Evolutionary conservation across 495 filamentous ascomycete species (phyloP).

Genomic region (Letharia columbiana): DNA sequence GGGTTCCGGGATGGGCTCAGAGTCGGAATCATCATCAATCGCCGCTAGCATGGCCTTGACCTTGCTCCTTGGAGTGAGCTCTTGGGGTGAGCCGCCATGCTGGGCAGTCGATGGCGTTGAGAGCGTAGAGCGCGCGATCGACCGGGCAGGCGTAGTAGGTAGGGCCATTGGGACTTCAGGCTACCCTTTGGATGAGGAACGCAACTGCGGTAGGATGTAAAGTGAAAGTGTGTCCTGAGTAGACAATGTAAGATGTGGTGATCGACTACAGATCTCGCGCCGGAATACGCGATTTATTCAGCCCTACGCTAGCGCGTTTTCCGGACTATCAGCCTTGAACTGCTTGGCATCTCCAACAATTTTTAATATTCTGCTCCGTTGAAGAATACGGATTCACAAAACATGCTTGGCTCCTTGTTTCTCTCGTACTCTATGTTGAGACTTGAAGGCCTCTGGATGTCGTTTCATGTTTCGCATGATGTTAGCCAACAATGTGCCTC

Average conservation of each 20-base stretch:
- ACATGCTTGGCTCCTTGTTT: too few relatives aligned
- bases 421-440: too few relatives aligned
- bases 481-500: too few relatives aligned
- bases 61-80: slow-evolving; percentile 59
- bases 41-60: slow-evolving; percentile 59
- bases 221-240: neutral
- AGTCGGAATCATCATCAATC: slow-evolving; percentile 51
- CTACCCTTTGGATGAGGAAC: neutral
- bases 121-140: slow-evolving; percentile 12
- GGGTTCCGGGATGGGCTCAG: slow-evolving; percentile 31
- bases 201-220: neutral
- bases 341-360: neutral
- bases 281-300: slow-evolving; percentile 7
- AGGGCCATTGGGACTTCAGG: slow-evolving; percentile 8
- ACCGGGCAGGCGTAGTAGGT: slow-evolving; percentile 13
- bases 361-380: too few relatives aligned
- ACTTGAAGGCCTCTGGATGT: too few relatives aligned
- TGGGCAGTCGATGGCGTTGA: slow-evolving; percentile 13
- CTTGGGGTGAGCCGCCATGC: slow-evolving; percentile 11
- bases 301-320: slow-evolving; percentile 16
- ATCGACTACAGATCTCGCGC: slow-evolving; percentile 3
- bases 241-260: neutral
- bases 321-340: neutral
- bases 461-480: too few relatives aligned
- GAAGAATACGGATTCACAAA: too few relatives aligned